A percentile compares a stretch with the other conserved stretches of the same genome.
Evolutionary conservation across 2,329 filamentous ascomycete genomes (phyloP).

Genomic region (Aspergillus brunneoviolaceus): DNA sequence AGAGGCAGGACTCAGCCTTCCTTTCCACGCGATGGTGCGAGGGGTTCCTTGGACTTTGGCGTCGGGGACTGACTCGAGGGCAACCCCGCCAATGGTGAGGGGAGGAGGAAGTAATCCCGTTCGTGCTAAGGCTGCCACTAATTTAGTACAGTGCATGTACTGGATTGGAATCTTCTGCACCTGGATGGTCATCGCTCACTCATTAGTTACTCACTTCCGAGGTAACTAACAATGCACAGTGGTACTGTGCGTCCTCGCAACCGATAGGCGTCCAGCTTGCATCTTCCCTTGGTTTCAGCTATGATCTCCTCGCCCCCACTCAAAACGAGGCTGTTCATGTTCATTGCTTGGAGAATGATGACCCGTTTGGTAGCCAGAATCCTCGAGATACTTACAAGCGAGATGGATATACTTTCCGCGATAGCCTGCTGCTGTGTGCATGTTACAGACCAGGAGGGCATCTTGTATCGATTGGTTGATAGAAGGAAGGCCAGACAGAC

Average conservation of each 20-base stretch:
- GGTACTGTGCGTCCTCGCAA: background rate
- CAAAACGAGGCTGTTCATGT: background rate
- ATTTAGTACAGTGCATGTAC: background rate
- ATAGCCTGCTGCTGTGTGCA: background rate
- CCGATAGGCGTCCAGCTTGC: background rate
- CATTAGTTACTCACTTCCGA: too few relatives aligned
- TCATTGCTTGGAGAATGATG: background rate
- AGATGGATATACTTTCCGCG: background rate
- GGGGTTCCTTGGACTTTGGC: background rate
- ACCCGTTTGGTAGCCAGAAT: background rate
- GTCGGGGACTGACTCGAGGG: background rate
- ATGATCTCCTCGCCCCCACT: background rate
- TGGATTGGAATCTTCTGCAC: too few relatives aligned
- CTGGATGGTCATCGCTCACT: too few relatives aligned
- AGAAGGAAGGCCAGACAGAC: too few relatives aligned
- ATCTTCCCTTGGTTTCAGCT: background rate
- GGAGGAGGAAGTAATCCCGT: too few relatives aligned
- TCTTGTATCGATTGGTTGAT: too few relatives aligned
- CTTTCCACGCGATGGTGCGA: background rate
- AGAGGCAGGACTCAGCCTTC: background rate
- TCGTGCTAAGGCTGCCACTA: background rate
- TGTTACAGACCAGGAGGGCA: background rate
- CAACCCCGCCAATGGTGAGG: background rate
- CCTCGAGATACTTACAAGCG: background rate
- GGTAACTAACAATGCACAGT: too few relatives aligned